Conservation (phyloP, 176 grass and related monocot species). For the Ensete glaucum region DNA sequence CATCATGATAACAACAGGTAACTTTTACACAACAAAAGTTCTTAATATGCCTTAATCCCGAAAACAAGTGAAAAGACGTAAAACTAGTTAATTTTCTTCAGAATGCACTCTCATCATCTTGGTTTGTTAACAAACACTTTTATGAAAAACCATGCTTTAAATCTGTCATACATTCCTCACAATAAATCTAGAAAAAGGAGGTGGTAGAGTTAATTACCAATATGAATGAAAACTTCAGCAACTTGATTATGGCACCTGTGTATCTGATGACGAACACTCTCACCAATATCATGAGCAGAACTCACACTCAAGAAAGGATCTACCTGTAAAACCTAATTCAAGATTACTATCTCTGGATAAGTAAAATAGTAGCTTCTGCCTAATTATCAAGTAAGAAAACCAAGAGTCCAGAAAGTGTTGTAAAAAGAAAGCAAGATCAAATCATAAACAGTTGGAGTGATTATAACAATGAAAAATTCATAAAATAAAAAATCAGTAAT, state of each 20-base stretch:
- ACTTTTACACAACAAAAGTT: no score
- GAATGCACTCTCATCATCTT: no score
- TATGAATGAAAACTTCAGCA: slow-evolving; percentile 91
- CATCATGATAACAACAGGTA: no score
- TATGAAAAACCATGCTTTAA: neutral
- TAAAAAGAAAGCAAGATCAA: no score
- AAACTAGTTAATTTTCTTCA: no score
- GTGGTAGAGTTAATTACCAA: slow-evolving; percentile 41
- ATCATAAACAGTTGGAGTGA: no score
- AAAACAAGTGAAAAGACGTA: no score
- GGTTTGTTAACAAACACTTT: neutral
- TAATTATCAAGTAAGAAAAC: neutral
- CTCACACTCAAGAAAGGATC: slow-evolving; percentile 88
- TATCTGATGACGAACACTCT: slow-evolving; percentile 82
- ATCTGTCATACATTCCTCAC: neutral
- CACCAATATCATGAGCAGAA: slow-evolving; percentile 89
- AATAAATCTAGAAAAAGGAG: slow-evolving; percentile 15
- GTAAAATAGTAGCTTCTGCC: neutral
- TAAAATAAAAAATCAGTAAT: no score
- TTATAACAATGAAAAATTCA: no score
- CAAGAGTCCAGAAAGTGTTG: no score
- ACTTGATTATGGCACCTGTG: slow-evolving; percentile 76
- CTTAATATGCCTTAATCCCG: no score
- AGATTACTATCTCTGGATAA: neutral
- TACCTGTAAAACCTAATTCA: slow-evolving; percentile 40